These are phyloP conservation scores for Salix viminalis DNA, from an alignment of 345 rosid genomes.

Conservation along the genomic window DNA sequence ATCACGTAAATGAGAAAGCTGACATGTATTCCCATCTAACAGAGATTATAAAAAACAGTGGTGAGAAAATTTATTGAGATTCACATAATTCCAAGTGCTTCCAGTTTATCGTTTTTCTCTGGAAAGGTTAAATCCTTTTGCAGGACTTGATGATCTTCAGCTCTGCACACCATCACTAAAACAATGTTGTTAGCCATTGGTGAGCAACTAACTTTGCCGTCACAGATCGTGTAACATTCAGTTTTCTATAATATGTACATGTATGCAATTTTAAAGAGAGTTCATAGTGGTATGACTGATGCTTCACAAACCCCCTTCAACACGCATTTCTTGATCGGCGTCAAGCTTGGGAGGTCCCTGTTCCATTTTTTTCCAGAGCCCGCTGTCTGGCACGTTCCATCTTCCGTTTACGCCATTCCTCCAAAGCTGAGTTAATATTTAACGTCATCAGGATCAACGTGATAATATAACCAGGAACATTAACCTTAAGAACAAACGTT, in stretches of 20 bases:
- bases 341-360: conserved; percentile 33
- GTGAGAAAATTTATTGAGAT: background rate
- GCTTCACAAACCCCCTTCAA: background rate
- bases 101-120: background rate
- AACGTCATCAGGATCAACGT: conserved; percentile 2
- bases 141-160: background rate
- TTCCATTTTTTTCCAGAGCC: conserved; percentile 58
- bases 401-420: conserved; percentile 88
- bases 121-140: background rate
- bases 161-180: background rate
- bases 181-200: background rate
- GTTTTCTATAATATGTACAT: background rate
- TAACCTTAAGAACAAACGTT: background rate
- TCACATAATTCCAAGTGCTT: background rate
- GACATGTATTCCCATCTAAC: background rate
- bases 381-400: conserved; percentile 80
- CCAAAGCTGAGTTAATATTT: conserved; percentile 47
- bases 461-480: background rate
- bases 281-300: background rate
- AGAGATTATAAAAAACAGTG: background rate
- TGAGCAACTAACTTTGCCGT: background rate
- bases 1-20: background rate
- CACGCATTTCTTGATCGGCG: background rate
- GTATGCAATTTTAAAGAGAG: background rate
- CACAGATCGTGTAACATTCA: background rate